Conservation (phyloP, 2,329 filamentous ascomycete genomes). For the Chaetomium olivaceum region DNA sequence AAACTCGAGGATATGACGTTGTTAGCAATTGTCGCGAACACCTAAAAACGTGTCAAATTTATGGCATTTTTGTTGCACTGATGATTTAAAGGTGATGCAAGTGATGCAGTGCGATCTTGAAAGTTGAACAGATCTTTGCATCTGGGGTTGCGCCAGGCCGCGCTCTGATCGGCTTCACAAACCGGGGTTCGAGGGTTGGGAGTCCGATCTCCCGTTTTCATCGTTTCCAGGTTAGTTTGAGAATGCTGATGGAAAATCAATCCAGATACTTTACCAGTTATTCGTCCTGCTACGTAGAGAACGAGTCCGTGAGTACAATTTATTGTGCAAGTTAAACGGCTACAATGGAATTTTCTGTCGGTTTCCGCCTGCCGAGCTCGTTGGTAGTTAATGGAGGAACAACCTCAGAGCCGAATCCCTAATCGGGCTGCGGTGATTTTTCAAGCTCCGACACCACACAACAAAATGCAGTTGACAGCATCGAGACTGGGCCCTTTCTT, state of each 20-base stretch:
- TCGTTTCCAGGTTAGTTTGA: not conserved
- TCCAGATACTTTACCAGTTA: not conserved
- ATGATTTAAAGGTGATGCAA: not conserved
- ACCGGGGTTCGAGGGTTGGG: not conserved
- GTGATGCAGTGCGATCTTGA: not conserved
- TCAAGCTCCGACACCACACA: conserved; percentile 18
- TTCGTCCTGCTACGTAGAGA: too few species aligned
- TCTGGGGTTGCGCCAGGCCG: not conserved
- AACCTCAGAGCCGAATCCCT: not conserved
- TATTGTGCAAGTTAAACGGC: not conserved
- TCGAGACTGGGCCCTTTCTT: not conserved
- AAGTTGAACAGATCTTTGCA: not conserved
- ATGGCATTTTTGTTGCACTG: not conserved
- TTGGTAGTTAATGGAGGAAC: conserved; percentile 10
- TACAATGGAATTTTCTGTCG: too few species aligned
- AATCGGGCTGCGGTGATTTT: conserved; percentile 17
- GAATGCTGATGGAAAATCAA: not conserved
- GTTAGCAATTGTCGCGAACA: not conserved
- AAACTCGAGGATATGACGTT: not conserved
- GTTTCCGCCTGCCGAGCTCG: not conserved
- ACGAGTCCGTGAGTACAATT: too few species aligned
- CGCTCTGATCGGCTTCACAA: not conserved
- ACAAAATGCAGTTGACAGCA: not conserved
- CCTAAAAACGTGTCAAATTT: not conserved
- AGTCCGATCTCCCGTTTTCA: not conserved